Evolutionary conservation across 768 basidiomycete genomes (phyloP).

Genomic region (Rhizopogon vinicolor): DNA sequence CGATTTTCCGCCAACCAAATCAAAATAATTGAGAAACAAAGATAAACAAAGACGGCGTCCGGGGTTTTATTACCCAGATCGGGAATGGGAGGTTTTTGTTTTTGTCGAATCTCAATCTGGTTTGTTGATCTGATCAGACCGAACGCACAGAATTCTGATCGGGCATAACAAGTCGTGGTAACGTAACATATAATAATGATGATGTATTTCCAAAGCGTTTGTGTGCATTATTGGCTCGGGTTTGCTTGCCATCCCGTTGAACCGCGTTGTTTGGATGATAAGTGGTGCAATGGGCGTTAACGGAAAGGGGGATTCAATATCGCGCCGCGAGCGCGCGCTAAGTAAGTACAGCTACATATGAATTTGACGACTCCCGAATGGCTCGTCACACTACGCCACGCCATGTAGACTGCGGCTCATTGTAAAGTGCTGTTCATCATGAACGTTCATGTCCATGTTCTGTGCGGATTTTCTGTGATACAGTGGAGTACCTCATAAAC

Average conservation of each 20-base stretch:
- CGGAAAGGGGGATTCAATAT: no score
- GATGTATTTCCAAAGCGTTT: no score
- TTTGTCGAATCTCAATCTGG: not conserved
- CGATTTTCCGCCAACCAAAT: slow-evolving; percentile 7
- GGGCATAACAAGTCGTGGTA: slow-evolving; percentile 12
- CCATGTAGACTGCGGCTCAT: no score
- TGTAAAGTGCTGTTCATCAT: slow-evolving; percentile 1
- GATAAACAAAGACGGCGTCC: slow-evolving; percentile 11
- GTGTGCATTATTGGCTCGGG: not conserved
- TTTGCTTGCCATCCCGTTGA: not conserved
- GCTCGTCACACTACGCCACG: no score
- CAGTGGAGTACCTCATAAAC: slow-evolving; percentile 2
- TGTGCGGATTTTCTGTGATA: not conserved
- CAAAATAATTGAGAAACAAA: not conserved
- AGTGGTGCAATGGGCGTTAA: no score
- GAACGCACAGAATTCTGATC: slow-evolving; percentile 28
- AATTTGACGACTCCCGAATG: not conserved
- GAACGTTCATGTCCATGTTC: not conserved
- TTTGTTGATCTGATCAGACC: slow-evolving; percentile 24
- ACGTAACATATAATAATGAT: not conserved
- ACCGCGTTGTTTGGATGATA: no score
- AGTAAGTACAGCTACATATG: not conserved
- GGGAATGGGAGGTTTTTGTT: not conserved
- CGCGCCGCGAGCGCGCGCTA: no score
- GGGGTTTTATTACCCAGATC: not conserved